Evolutionary conservation across 164 flowering plant genomes (phyloP).

Genomic region (Macadamia tetraphylla): DNA sequence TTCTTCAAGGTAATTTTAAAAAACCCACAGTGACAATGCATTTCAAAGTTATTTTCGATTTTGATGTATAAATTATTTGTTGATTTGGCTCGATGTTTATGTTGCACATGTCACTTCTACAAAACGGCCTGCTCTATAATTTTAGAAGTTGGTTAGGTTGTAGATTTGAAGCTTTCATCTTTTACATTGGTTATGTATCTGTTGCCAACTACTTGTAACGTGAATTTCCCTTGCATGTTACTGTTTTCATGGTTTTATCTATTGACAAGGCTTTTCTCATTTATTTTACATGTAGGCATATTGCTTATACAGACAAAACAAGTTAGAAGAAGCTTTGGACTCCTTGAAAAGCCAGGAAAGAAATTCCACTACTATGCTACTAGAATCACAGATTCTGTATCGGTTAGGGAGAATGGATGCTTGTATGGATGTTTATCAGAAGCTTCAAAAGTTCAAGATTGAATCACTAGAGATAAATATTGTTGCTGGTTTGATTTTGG

Average conservation of each 20-base stretch:
- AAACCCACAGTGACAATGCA: too few species aligned
- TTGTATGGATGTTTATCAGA: slow-evolving; percentile 63
- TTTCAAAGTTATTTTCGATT: too few species aligned
- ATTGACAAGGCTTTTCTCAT: neutral
- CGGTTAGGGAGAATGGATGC: slow-evolving; percentile 74
- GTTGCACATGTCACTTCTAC: neutral
- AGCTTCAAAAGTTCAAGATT: slow-evolving; percentile 68
- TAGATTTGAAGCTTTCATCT: neutral
- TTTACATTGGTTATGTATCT: neutral
- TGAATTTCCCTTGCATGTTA: neutral
- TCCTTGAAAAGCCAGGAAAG: slow-evolving; percentile 49
- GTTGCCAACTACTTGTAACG: neutral
- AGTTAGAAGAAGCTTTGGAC: slow-evolving; percentile 72
- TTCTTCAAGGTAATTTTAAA: slow-evolving; percentile 50
- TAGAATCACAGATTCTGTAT: slow-evolving; percentile 83
- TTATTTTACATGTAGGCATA: slow-evolving; percentile 51
- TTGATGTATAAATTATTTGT: neutral
- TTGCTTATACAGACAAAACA: slow-evolving; percentile 91
- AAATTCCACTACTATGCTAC: slow-evolving; percentile 46
- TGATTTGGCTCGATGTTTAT: neutral
- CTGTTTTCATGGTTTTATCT: neutral
- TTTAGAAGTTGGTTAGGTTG: neutral
- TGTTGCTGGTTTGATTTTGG: slow-evolving; percentile 69
- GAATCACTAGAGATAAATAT: slow-evolving; percentile 67
- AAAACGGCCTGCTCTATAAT: too few species aligned